Percentiles rank a stretch among this genome's conserved stretches.
Conservation (phyloP, 192 early-diverging fungal genomes). For the Phlyctochytrium bullatum region DNA sequence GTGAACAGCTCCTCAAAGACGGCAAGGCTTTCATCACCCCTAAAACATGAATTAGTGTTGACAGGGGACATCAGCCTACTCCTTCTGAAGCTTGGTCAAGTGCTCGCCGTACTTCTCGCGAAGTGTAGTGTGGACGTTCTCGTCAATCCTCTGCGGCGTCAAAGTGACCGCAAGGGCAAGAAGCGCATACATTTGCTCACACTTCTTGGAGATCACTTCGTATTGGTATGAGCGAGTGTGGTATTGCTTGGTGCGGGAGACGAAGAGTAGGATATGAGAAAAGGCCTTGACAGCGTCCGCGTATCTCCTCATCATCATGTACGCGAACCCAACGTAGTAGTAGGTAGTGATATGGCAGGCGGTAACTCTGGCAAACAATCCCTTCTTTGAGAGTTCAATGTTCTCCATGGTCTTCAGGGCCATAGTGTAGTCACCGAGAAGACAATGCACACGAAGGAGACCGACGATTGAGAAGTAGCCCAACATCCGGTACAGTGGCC, state of each 20-base stretch:
- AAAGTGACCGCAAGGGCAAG: slow-evolving; percentile 87
- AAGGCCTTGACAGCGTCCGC: slow-evolving; percentile 92
- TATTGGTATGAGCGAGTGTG: slow-evolving; percentile 89
- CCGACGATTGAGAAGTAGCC: slow-evolving; percentile 96
- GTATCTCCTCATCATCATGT: slow-evolving; percentile 98
- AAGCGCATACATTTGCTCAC: slow-evolving; percentile 94
- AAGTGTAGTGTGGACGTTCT: slow-evolving; percentile 82
- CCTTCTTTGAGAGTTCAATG: slow-evolving; percentile 90
- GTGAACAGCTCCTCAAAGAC: slow-evolving; percentile 88
- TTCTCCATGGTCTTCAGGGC: slow-evolving; percentile 96
- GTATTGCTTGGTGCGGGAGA: slow-evolving; percentile 91
- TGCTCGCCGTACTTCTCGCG: slow-evolving; percentile 95
- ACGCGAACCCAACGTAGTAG: slow-evolving; percentile 97
- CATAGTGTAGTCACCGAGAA: slow-evolving; percentile 93
- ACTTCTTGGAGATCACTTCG: slow-evolving; percentile 87
- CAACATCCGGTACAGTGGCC: slow-evolving; percentile 92
- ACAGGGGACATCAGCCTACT: slow-evolving; percentile 37
- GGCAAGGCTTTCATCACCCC: slow-evolving; percentile 71
- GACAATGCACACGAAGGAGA: slow-evolving; percentile 89
- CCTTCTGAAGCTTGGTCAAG: slow-evolving; percentile 80
- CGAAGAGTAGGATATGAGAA: slow-evolving; percentile 85
- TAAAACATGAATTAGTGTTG: slow-evolving; percentile 15
- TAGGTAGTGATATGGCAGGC: slow-evolving; percentile 95
- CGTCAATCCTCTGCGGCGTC: slow-evolving; percentile 91
- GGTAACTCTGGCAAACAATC: slow-evolving; percentile 91